Base-by-base conservation (phyloP, 192 early-diverging fungal species). In the Oehlia diaphana region DNA sequence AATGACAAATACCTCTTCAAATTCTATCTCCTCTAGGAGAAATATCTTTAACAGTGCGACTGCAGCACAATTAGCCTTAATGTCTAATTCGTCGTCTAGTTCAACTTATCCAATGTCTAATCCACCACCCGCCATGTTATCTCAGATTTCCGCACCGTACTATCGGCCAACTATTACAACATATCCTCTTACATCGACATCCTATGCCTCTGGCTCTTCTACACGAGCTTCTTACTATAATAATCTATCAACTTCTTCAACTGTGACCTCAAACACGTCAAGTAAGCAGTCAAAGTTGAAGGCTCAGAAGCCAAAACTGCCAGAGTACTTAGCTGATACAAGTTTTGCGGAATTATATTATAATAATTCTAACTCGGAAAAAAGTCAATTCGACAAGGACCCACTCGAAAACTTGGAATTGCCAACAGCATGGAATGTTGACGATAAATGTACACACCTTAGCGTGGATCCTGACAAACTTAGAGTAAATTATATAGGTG, bases 351-450 rank as follows among this genome's bases (percentile, higher is more conserved):
- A 71, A 16, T 35, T 80, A 10, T 71, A 71, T 71, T 26, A 72
- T 42, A 42, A 72, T 42, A 42, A n/a, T 63, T 26, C 31, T 42
- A 58, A 50, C 7, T 26, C 13, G 44, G 70, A 74, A 61, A 53
- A 69, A 23, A 42, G 3, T 61, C 8, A 7, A 35, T 8, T 31
- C 6, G 78, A 79, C 4, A 72, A 33, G 7, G 53, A 71, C 35
- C 72, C 23, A 63, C 35, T 21, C 5, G n/a, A 62, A 65, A 68
- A 21, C n/a, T n/a, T 77, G 9, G 75, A 78, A 33, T 74, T 93
- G 71, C 92, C 92, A 14, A 83, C 88, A 9, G 82, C 80, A 53
- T 93, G 89, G 90, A 92, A 87, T 80, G 39, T 75, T 19, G 91
- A 89, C 62, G 90, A 92, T 82, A 93, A 91, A 79, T 80, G 84